These are phyloP conservation scores for Flaveria brownii DNA, from an alignment of 129 eudicot species.

Conservation along the genomic window DNA sequence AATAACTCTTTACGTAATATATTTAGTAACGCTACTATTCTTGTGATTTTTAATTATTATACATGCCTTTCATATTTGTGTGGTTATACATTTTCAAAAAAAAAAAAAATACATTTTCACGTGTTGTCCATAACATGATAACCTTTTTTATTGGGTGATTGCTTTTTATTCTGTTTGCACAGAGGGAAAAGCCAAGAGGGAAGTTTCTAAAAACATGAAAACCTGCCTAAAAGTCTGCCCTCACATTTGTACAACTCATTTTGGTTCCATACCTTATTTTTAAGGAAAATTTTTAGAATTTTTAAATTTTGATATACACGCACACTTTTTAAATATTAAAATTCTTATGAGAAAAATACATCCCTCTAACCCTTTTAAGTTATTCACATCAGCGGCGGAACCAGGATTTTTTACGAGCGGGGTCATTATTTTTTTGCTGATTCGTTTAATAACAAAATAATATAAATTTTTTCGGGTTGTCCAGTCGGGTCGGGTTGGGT, in stretches of 20 bases:
- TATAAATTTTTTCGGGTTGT: too few relatives aligned
- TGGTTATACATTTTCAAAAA: background rate
- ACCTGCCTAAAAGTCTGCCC: background rate
- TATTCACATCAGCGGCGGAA: too few relatives aligned
- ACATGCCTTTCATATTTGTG: background rate
- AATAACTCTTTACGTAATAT: too few relatives aligned
- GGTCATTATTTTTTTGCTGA: too few relatives aligned
- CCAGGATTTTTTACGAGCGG: too few relatives aligned
- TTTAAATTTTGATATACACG: background rate
- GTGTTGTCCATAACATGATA: background rate
- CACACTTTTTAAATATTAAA: too few relatives aligned
- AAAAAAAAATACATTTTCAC: background rate
- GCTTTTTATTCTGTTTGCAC: background rate
- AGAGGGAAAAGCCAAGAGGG: background rate
- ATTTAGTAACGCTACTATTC: background rate
- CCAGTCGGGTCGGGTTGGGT: too few relatives aligned
- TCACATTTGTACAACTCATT: background rate
- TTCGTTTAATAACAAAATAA: too few relatives aligned
- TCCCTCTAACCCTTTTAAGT: too few relatives aligned
- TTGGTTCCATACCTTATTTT: background rate
- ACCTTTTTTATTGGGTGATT: background rate
- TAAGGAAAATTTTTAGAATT: background rate
- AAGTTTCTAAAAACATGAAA: conserved; percentile 2
- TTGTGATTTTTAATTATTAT: background rate
- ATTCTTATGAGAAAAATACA: too few relatives aligned